phyloP scores from a whole-genome alignment of 2,329 filamentous ascomycete species.

The Polychaeton citri region DNA sequence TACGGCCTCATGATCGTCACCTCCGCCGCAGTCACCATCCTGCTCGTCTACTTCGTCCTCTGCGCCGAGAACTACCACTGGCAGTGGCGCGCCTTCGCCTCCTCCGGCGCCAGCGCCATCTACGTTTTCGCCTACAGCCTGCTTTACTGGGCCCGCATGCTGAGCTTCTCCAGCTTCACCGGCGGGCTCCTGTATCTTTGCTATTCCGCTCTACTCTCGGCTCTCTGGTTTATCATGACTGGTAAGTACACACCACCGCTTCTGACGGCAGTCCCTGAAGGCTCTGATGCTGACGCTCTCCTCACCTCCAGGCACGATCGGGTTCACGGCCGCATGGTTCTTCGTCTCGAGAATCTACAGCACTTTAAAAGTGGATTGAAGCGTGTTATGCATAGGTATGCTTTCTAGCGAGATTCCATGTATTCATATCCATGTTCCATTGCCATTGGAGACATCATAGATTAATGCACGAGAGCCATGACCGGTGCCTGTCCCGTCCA shows the following conservation, averaged over 20 bases:
- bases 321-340: constrained; percentile 87
- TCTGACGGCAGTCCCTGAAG: too few relatives aligned
- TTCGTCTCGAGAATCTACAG: constrained; percentile 90
- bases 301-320: constrained; percentile 63
- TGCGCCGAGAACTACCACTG: constrained; percentile 97
- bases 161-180: constrained; percentile 72
- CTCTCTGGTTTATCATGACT: constrained; percentile 84
- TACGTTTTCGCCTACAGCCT: constrained; percentile 91
- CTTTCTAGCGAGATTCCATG: too few relatives aligned
- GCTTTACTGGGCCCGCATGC: constrained; percentile 78
- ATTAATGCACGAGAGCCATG: too few relatives aligned
- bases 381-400: too few relatives aligned
- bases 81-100: constrained; percentile 94
- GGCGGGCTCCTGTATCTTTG: constrained; percentile 86
- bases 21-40: constrained; percentile 76
- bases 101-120: constrained; percentile 74
- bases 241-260: constrained; percentile 46
- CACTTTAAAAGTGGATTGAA: constrained; percentile 94
- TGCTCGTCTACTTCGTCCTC: constrained; percentile 92
- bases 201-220: constrained; percentile 79
- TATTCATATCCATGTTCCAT: too few relatives aligned
- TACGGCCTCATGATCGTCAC: constrained; percentile 97
- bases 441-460: too few relatives aligned
- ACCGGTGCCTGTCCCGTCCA: too few relatives aligned
- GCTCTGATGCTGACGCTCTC: constrained; percentile 11